Conservation (phyloP, 768 basidiomycete genomes). For the Lactifluus pinguis region DNA sequence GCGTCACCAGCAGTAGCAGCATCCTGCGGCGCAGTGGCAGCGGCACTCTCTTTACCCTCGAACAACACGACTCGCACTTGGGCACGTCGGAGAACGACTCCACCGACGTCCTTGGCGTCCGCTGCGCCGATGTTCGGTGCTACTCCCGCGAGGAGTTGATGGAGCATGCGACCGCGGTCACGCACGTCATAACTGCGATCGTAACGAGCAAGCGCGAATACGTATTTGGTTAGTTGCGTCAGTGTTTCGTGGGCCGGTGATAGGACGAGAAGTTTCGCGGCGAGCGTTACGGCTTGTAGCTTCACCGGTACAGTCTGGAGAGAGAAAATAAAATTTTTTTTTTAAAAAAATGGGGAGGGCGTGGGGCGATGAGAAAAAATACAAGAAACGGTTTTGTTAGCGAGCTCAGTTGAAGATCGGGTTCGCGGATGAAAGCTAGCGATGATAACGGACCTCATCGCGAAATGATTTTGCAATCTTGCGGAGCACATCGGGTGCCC, state of each 20-base stretch:
- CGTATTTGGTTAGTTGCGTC: slow-evolving; percentile 53
- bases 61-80: slow-evolving; percentile 76
- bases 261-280: slow-evolving; percentile 73
- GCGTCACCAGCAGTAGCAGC: slow-evolving; percentile 12
- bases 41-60: slow-evolving; percentile 49
- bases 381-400: not conserved
- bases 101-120: slow-evolving; percentile 30
- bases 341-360: too few species aligned
- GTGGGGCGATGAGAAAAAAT: not conserved
- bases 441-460: slow-evolving; percentile 45
- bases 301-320: slow-evolving; percentile 60
- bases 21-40: slow-evolving; percentile 29
- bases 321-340: not conserved
- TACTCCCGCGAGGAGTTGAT: slow-evolving; percentile 55
- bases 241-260: slow-evolving; percentile 45
- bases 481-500: slow-evolving; percentile 88
- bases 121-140: slow-evolving; percentile 20
- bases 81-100: slow-evolving; percentile 74
- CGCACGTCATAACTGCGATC: slow-evolving; percentile 86
- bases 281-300: slow-evolving; percentile 77
- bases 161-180: slow-evolving; percentile 78
- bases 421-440: not conserved
- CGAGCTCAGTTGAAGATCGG: not conserved
- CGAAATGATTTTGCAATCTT: slow-evolving; percentile 64
- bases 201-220: slow-evolving; percentile 79